Conservation (phyloP, 2,329 filamentous ascomycete genomes). For the Scedosporium minutisporum region DNA sequence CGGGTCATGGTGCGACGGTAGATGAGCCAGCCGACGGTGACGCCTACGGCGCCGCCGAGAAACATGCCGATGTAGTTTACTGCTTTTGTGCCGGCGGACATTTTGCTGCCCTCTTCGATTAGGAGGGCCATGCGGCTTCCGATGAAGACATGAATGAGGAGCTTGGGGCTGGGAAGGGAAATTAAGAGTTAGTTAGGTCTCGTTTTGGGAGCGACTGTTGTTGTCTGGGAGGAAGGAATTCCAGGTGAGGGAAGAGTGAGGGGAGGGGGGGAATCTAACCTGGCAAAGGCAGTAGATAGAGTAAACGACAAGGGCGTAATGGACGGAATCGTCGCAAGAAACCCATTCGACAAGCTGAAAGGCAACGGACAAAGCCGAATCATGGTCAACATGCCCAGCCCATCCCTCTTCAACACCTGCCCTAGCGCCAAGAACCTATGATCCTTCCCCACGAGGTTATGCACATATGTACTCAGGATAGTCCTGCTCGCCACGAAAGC, state of each 20-base stretch:
- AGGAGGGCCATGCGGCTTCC: conserved; percentile 73
- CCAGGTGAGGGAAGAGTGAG: not conserved
- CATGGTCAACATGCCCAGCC: conserved; percentile 78
- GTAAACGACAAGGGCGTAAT: conserved; percentile 69
- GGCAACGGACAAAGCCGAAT: conserved; percentile 88
- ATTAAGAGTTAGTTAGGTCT: conserved; percentile 3
- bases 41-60: conserved; percentile 60
- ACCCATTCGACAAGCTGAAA: conserved; percentile 88
- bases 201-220: conserved; percentile 1
- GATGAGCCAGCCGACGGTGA: conserved; percentile 72
- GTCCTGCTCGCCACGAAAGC: conserved; percentile 77
- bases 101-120: conserved; percentile 72
- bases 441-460: conserved; percentile 71
- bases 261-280: conserved; percentile 23
- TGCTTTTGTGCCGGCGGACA: conserved; percentile 67
- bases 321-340: conserved; percentile 85
- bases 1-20: conserved; percentile 62
- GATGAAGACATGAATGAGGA: conserved; percentile 88
- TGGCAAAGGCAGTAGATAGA: conserved; percentile 70
- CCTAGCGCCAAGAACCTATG: conserved; percentile 80
- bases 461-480: conserved; percentile 67
- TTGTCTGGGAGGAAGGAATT: conserved; percentile 1
- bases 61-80: conserved; percentile 78
- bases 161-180: conserved; percentile 54
- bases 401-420: conserved; percentile 82